Evolutionary conservation across 805 yeast species (phyloP).

Genomic region (Saccharomyces eubayanus): DNA sequence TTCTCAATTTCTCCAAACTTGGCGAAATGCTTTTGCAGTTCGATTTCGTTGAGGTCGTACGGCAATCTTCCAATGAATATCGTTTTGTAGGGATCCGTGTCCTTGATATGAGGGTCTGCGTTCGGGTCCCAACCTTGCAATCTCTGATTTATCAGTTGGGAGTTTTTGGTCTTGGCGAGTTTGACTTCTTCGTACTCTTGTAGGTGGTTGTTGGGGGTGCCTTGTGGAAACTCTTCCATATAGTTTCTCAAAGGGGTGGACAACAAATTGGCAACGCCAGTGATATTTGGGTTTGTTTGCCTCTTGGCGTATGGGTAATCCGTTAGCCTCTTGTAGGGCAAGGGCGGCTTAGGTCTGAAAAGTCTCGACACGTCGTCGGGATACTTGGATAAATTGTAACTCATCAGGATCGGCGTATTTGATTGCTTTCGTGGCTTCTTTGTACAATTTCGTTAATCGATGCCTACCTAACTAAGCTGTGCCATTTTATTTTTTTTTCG

Average conservation of each 20-base stretch:
- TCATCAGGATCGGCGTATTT: not conserved
- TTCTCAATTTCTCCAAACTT: constrained; percentile 66
- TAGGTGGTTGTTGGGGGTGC: constrained; percentile 17
- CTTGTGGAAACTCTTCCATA: constrained; percentile 23
- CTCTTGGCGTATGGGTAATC: constrained; percentile 46
- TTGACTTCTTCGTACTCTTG: constrained; percentile 20
- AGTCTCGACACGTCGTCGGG: constrained; percentile 36
- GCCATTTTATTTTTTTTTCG: not conserved
- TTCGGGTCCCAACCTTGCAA: constrained; percentile 45
- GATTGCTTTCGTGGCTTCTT: not conserved
- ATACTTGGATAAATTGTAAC: constrained; percentile 28
- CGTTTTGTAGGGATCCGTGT: constrained; percentile 67
- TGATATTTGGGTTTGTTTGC: constrained; percentile 35
- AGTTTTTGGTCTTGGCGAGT: constrained; percentile 11
- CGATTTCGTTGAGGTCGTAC: constrained; percentile 57
- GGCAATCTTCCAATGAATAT: constrained; percentile 69
- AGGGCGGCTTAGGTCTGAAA: constrained; percentile 47
- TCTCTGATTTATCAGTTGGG: constrained; percentile 31
- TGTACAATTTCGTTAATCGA: not conserved
- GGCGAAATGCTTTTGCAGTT: constrained; percentile 52
- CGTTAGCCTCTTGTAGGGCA: constrained; percentile 39
- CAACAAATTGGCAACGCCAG: constrained; percentile 37
- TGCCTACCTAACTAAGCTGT: not conserved
- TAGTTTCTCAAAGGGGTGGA: constrained; percentile 18
- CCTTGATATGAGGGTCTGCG: constrained; percentile 46